phyloP scores from a whole-genome alignment of 2,329 filamentous ascomycete species.

The Neonectria ditissima region DNA sequence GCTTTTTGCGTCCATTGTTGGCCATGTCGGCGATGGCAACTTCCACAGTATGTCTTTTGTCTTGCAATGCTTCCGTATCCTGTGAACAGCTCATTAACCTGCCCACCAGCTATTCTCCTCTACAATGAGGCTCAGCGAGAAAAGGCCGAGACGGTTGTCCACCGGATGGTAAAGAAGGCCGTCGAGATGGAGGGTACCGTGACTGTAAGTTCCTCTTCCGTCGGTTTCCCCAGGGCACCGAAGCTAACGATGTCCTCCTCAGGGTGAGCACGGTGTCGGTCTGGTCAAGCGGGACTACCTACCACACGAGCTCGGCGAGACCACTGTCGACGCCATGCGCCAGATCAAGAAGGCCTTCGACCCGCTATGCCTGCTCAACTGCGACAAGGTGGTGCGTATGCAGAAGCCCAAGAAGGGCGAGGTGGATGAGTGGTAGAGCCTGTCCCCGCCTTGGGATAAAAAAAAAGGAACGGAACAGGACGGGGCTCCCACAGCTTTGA shows the following conservation, averaged over 20 bases:
- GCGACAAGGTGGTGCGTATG: constrained; percentile 75
- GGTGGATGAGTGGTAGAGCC: constrained; percentile 57
- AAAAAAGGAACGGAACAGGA: not conserved
- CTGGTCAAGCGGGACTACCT: constrained; percentile 88
- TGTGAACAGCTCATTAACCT: not conserved
- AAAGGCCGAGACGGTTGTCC: constrained; percentile 77
- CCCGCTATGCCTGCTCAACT: constrained; percentile 77
- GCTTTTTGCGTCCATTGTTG: constrained; percentile 67
- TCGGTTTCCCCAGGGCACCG: not conserved
- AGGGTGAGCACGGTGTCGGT: constrained; percentile 86
- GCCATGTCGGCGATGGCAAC: constrained; percentile 82
- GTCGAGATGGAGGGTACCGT: constrained; percentile 89
- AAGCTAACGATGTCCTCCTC: constrained; percentile 5
- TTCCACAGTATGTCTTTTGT: constrained; percentile 68
- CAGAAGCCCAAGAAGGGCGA: constrained; percentile 60
- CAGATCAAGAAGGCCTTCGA: constrained; percentile 88
- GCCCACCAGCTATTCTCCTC: constrained; percentile 61
- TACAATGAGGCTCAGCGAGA: constrained; percentile 75
- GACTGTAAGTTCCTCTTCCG: constrained; percentile 60
- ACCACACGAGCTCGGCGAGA: constrained; percentile 78
- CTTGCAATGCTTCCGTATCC: not conserved
- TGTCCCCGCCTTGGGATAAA: not conserved
- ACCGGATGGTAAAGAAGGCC: constrained; percentile 87
- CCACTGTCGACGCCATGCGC: constrained; percentile 84
- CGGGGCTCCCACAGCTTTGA: constrained; percentile 10